Evolutionary conservation across 148 eudicot genomes (phyloP), one percentile per base, ranked within the genome.

Genomic region (Bassia scoparia): DNA sequence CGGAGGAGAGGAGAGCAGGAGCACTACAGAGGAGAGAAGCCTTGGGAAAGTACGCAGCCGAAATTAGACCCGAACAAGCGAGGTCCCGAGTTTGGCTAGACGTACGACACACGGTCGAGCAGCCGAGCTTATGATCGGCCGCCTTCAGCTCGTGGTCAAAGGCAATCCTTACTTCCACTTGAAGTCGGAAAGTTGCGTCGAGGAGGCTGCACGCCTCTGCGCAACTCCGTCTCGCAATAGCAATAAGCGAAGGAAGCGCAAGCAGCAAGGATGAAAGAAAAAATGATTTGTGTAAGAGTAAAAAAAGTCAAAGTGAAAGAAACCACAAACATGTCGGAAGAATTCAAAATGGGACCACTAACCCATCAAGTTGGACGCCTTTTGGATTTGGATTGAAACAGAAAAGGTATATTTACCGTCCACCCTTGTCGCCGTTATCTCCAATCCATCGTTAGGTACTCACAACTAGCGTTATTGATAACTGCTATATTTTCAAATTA

Each of bases 31-130:
- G 88, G 90, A 4, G 90, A 84, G 8, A 73, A 88, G 61, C 90
- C 18, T 84, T 88, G 90, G 90, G 90, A 13, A 87, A 87, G 71
- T 87, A 82, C 73, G 90, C 90, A 41, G 87, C 90, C 5, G 90
- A 87, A 76, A 87, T 87, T 63, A 78, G 88, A 87, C 54, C 88
- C 90, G 21, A 84, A 83, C 65, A 75, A 74, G 17, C 79, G 81
- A 1, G 90, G 15, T 76, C 88, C 3, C 73, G 90, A 71, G 85
- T 84, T 10, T 87, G 90, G 90, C 86, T 87, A 15, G 90, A 87
- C 90, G 7, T 87, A 80, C 58, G 86, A 87, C 20, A 79, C 86
- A 0, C 88, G 1, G 37, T 84, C 1, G 88, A 87, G 90, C 90
- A 3, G 90, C 11, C 73, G 74, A 62, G 90, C 90, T 5, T 87